Evolutionary conservation across 1,284 basidiomycete genomes (phyloP), one percentile per base, ranked within the genome.

Genomic region (Rugiboletus extremiorientalis): DNA sequence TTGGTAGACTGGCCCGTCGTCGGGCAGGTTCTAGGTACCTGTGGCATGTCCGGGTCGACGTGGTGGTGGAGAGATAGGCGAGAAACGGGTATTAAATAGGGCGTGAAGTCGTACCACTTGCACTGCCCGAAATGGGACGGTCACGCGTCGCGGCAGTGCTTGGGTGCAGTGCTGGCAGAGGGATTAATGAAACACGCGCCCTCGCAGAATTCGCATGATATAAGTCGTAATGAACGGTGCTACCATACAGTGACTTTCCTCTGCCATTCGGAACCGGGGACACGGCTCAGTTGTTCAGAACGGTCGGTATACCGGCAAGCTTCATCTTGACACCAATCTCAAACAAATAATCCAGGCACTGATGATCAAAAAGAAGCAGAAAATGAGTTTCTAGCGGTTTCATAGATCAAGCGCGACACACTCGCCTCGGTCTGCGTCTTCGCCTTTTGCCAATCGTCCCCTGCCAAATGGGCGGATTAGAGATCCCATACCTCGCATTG

Each of bases 291-390:
- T 57, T 51, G n/a, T 64, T 68, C 44, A 80, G 62, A 18, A 80
- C 73, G 1, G 81, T 84, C 27, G 77, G 77, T 11, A 88, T 62
- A 3, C 83, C 83, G 0, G 83, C 83, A 42, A 82, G 68, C 65
- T 80, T 85, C 89, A 92, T 90, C 74, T 89, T 91, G 54, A 91
- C 89, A 25, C 85, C 86, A 51, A 94, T 85, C 69, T 94, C 92
- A 63, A 94, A 92, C 15, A 94, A 77, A 71, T 94, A 94, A 70
- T 94, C 92, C 40, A 94, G 79, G 71, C 92, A 94, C 84, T 90
- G 54, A 15, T 31, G 6, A 8, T n/a, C n/a, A n/a, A n/a, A n/a
- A n/a, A n/a, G n/a, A n/a, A n/a, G n/a, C n/a, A n/a, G n/a, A n/a
- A n/a, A n/a, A n/a, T n/a, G n/a, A n/a, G n/a, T n/a, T n/a, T n/a